Evolutionary conservation across 2,329 filamentous ascomycete species (phyloP).

Genomic region (Macrophomina pseudophaseolina): DNA sequence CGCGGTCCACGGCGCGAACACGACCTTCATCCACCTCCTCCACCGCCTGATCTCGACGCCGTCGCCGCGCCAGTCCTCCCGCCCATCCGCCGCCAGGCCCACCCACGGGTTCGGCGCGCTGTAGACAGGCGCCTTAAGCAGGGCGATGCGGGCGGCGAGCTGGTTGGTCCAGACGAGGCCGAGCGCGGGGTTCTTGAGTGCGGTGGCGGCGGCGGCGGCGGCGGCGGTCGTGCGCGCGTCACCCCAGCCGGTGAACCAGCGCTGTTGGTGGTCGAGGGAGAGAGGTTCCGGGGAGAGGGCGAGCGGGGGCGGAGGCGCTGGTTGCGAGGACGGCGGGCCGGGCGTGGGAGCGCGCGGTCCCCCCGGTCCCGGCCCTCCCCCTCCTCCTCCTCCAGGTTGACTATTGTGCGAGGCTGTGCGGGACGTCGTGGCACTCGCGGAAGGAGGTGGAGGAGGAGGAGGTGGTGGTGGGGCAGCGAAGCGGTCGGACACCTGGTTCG

Average conservation of each 20-base stretch:
- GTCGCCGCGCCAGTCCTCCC: conserved; percentile 49
- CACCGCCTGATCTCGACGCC: conserved; percentile 60
- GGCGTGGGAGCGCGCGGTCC: conserved; percentile 26
- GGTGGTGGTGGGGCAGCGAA: conserved; percentile 57
- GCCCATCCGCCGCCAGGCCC: conserved; percentile 36
- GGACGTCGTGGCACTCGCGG: conserved; percentile 30
- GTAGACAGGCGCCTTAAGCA: conserved; percentile 72
- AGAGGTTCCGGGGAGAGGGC: conserved; percentile 61
- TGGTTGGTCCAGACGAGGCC: conserved; percentile 93
- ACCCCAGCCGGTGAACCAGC: conserved; percentile 90
- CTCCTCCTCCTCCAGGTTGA: background rate
- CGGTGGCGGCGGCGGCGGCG: conserved; percentile 31
- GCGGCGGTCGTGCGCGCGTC: conserved; percentile 40
- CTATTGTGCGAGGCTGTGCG: conserved; percentile 37
- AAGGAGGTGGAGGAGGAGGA: conserved; percentile 12
- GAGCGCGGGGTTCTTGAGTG: conserved; percentile 80
- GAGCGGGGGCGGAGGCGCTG: conserved; percentile 33
- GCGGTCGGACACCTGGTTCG: conserved; percentile 94
- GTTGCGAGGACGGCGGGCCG: background rate
- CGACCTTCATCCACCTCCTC: conserved; percentile 82
- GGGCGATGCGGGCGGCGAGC: conserved; percentile 78
- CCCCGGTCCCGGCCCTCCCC: conserved; percentile 18
- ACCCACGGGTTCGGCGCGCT: conserved; percentile 43
- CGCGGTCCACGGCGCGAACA: conserved; percentile 80
- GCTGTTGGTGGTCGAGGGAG: conserved; percentile 84